These are phyloP conservation scores for Pyrus pyrifolia DNA, from an alignment of 306 rosid species.

Conservation along the genomic window DNA sequence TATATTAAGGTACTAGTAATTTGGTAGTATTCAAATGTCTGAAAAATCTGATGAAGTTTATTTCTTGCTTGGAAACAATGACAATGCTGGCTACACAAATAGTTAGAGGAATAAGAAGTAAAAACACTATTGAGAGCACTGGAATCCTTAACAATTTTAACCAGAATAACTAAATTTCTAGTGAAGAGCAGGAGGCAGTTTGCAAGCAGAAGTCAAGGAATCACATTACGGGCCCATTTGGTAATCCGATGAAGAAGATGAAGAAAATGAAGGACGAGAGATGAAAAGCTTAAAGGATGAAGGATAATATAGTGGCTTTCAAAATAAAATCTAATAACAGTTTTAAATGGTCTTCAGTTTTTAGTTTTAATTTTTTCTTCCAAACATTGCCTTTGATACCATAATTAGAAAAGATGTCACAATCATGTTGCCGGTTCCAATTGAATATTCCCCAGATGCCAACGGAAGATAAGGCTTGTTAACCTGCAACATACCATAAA, in stretches of 20 bases:
- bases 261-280: neutral
- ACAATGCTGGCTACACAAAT: neutral
- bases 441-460: slow-evolving; percentile 94
- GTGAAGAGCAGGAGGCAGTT: neutral
- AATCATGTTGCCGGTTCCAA: slow-evolving; percentile 59
- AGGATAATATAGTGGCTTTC: neutral
- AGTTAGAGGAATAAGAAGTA: neutral
- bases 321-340: neutral
- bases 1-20: neutral
- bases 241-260: neutral
- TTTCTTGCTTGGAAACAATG: neutral
- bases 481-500: slow-evolving; percentile 49
- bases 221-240: neutral
- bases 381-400: slow-evolving; percentile 36
- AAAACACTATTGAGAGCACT: neutral
- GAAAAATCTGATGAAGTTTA: neutral
- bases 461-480: slow-evolving; percentile 98
- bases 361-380: neutral
- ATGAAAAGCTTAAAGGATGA: neutral
- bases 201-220: neutral
- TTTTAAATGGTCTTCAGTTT: neutral
- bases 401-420: slow-evolving; percentile 61
- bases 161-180: neutral
- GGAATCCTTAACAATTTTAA: neutral
- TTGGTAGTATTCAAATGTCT: neutral